These are phyloP conservation scores for Candida smagusa DNA, from an alignment of 1,139 yeast species.

Conservation along the genomic window DNA sequence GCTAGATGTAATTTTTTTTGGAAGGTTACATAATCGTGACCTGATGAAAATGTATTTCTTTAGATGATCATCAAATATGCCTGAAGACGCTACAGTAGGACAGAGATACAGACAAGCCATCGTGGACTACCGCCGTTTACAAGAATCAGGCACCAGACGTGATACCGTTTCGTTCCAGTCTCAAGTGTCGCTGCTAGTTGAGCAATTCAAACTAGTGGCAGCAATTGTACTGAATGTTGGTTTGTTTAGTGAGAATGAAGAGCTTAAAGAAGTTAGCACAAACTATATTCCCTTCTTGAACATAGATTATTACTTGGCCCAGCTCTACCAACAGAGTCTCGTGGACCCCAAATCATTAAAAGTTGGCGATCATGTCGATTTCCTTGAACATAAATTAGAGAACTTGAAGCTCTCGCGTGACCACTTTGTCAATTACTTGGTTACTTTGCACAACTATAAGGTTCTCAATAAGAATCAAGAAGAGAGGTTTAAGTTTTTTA, in stretches of 20 bases:
- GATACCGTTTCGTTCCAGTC: conserved; percentile 28
- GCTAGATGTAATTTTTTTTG: too few relatives aligned
- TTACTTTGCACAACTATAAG: conserved; percentile 37
- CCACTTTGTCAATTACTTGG: conserved; percentile 43
- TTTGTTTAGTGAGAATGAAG: conserved; percentile 63
- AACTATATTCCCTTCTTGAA: conserved; percentile 53
- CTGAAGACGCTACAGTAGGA: conserved; percentile 9
- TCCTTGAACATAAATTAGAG: conserved; percentile 25
- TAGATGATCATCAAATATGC: too few relatives aligned
- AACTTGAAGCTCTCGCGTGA: conserved; percentile 42
- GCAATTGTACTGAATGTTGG: conserved; percentile 21
- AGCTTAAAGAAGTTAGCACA: conserved; percentile 54
- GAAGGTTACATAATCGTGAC: too few relatives aligned
- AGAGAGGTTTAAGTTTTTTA: conserved; percentile 38
- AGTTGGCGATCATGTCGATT: conserved; percentile 13
- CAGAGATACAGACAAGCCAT: conserved; percentile 15
- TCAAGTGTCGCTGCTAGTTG: conserved; percentile 17
- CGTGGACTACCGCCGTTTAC: conserved; percentile 7
- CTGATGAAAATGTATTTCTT: too few relatives aligned
- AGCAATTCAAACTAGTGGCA: conserved; percentile 27
- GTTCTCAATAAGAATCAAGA: conserved; percentile 39
- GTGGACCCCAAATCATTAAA: conserved; percentile 6
- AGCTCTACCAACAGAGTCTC: conserved; percentile 15
- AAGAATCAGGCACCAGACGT: conserved; percentile 15
- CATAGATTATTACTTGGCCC: conserved; percentile 51